phyloP scores from a whole-genome alignment of 345 rosid genomes.

The Rhodomyrtus tomentosa region DNA sequence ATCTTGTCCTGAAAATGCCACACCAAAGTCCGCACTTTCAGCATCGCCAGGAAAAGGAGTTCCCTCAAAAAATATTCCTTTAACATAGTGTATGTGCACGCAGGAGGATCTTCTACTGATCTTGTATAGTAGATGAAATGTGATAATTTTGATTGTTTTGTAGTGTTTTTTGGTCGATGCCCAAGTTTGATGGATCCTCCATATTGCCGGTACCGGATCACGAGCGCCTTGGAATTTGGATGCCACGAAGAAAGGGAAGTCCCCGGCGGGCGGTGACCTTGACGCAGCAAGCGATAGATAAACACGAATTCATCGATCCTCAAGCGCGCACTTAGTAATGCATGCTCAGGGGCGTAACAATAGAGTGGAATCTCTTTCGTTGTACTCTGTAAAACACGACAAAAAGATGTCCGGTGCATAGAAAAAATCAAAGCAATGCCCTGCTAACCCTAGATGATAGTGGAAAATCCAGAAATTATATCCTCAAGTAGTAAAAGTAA shows the following conservation, averaged over 20 bases:
- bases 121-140: not conserved
- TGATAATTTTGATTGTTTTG: not conserved
- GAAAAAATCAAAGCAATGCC: not conserved
- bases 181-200: not conserved
- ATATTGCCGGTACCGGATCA: not conserved
- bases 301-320: not conserved
- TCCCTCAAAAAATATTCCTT: not conserved
- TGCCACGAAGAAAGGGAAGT: not conserved
- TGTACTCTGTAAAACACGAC: not conserved
- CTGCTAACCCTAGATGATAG: not conserved
- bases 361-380: not conserved
- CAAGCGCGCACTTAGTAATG: not conserved
- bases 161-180: not conserved
- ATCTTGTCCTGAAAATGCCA: not conserved
- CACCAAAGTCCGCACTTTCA: not conserved
- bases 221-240: not conserved
- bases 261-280: not conserved
- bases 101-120: not conserved
- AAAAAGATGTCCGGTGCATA: not conserved
- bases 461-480: not conserved
- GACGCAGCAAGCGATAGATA: not conserved
- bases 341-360: not conserved
- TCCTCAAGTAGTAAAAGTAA: not conserved
- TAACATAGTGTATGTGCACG: not conserved
- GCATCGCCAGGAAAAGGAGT: not conserved